A percentile compares a stretch with the other conserved stretches of the same genome.
Conservation (phyloP, 371 early-diverging fungal genomes). For the Rhizopus arrhizus region DNA sequence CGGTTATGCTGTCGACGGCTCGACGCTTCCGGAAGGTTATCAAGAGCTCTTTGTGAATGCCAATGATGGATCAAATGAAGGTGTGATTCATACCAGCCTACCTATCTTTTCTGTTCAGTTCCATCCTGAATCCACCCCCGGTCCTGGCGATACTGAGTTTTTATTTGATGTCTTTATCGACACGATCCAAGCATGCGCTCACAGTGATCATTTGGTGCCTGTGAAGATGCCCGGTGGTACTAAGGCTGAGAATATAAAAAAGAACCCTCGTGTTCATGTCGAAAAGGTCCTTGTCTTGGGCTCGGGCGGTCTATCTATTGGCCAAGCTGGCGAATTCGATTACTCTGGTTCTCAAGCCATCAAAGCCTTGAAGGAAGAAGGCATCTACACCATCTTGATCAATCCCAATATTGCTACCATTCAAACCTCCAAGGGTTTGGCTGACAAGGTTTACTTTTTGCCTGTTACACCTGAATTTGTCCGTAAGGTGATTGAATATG, state of each 20-base stretch:
- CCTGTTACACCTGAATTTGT: slow-evolving; percentile 93
- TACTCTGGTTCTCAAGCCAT: slow-evolving; percentile 96
- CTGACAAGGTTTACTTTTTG: slow-evolving; percentile 94
- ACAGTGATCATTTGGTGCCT: slow-evolving; percentile 72
- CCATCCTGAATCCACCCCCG: slow-evolving; percentile 97
- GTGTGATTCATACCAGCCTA: slow-evolving; percentile 84
- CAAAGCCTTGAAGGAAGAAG: slow-evolving; percentile 95
- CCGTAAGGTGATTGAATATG: slow-evolving; percentile 89
- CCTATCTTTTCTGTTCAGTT: slow-evolving; percentile 98
- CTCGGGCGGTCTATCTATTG: slow-evolving; percentile 94
- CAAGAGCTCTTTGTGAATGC: slow-evolving; percentile 95
- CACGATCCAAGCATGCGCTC: slow-evolving; percentile 71
- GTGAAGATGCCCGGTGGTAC: slow-evolving; percentile 73
- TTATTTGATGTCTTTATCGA: slow-evolving; percentile 92
- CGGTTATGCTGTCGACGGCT: slow-evolving; percentile 92
- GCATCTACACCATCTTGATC: slow-evolving; percentile 89
- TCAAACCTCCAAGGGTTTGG: slow-evolving; percentile 92
- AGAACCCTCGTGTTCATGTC: slow-evolving; percentile 57
- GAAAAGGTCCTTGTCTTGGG: slow-evolving; percentile 94
- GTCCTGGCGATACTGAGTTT: slow-evolving; percentile 95
- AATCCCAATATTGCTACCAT: slow-evolving; percentile 98
- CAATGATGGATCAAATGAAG: slow-evolving; percentile 97
- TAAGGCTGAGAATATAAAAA: slow-evolving; percentile 55
- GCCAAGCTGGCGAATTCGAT: slow-evolving; percentile 98
- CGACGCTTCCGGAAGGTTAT: slow-evolving; percentile 75